These are phyloP conservation scores for Kregervanrija pseudodelftensis DNA, from an alignment of 805 yeast species.

Conservation along the genomic window DNA sequence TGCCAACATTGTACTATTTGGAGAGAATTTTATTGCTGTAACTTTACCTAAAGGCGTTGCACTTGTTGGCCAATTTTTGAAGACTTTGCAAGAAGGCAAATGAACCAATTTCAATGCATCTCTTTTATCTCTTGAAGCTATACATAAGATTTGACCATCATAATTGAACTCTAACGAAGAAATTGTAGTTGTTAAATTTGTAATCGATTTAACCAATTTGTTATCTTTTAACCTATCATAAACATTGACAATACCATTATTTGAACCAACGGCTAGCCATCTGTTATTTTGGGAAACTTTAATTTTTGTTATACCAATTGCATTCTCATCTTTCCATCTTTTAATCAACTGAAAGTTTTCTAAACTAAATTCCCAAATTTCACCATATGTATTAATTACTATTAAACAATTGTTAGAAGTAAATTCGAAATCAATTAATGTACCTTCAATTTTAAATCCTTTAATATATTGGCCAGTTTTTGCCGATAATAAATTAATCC, in stretches of 20 bases:
- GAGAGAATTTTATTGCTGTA: conserved; percentile 71
- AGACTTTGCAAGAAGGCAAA: conserved; percentile 79
- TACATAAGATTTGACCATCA: conserved; percentile 84
- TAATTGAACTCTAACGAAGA: conserved; percentile 66
- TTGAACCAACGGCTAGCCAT: conserved; percentile 85
- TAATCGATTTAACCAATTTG: conserved; percentile 59
- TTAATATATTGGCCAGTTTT: conserved; percentile 77
- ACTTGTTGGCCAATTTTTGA: conserved; percentile 94
- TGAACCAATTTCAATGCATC: conserved; percentile 87
- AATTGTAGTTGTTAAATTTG: conserved; percentile 75
- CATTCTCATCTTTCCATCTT: conserved; percentile 83
- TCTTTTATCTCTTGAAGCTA: conserved; percentile 77
- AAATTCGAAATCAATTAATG: conserved; percentile 75
- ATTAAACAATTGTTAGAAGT: conserved; percentile 39
- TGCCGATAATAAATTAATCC: conserved; percentile 78
- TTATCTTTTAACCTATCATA: conserved; percentile 50
- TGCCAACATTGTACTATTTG: conserved; percentile 74
- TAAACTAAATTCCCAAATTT: conserved; percentile 79
- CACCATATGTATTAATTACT: conserved; percentile 67
- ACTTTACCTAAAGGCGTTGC: conserved; percentile 96
- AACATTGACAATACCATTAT: conserved; percentile 81
- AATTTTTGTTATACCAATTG: conserved; percentile 74
- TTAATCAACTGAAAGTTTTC: conserved; percentile 41
- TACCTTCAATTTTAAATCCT: conserved; percentile 87
- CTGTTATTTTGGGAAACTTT: conserved; percentile 49